A percentile compares a stretch with the other conserved stretches of the same genome.
These are phyloP conservation scores for Euphorbia tirucalli DNA, from an alignment of 345 rosid species.

Conservation along the genomic window DNA sequence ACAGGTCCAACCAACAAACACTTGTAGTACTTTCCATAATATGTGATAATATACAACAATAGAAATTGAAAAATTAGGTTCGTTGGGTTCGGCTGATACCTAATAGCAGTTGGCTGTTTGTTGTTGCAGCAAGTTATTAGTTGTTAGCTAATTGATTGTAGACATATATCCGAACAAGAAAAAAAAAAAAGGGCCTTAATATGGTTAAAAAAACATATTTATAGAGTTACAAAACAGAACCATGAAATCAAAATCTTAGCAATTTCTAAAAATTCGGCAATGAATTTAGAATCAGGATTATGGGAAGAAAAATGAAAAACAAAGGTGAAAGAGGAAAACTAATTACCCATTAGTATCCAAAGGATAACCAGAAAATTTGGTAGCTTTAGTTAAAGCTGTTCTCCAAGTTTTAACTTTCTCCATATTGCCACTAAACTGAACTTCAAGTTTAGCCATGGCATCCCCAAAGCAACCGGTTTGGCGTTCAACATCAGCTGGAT, in stretches of 20 bases:
- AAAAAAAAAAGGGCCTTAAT: no score
- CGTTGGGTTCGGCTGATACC: no score
- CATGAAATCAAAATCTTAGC: background rate
- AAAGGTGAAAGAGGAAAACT: background rate
- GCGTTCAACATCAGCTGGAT: background rate
- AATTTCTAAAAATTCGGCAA: background rate
- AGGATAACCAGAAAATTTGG: slow-evolving; percentile 3
- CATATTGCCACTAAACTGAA: background rate
- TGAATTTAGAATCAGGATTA: background rate
- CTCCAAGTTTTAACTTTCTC: background rate
- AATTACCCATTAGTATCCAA: background rate
- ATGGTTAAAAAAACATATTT: no score
- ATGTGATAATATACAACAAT: no score
- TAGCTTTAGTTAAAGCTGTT: background rate
- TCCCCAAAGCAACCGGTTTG: slow-evolving; percentile 1
- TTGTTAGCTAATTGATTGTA: no score
- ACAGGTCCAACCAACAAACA: background rate
- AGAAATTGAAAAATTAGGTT: no score
- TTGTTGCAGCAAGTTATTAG: no score
- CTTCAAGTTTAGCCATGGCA: background rate
- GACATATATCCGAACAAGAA: no score
- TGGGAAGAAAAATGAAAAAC: background rate
- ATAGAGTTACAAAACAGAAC: no score
- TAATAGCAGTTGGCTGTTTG: no score
- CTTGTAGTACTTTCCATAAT: no score